Conservation (phyloP, 495 filamentous ascomycete genomes). For the Penicillium daleae region DNA sequence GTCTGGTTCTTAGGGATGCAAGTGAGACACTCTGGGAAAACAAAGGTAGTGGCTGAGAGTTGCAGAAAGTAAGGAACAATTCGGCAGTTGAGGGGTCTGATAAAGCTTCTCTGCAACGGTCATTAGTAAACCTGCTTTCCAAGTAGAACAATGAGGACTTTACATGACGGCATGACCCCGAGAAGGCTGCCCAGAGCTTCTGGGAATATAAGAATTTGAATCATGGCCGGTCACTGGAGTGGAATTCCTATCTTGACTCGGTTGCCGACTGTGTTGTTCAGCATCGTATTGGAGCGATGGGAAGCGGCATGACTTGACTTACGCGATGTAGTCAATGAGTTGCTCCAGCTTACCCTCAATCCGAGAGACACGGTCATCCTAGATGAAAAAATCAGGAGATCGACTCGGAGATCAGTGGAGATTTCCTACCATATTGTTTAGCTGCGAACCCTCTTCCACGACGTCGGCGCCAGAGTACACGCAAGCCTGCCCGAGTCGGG, state of each 20-base stretch:
- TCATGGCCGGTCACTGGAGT: constrained; percentile 2
- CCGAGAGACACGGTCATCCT: constrained; percentile 44
- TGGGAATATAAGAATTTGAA: neutral
- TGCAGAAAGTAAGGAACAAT: constrained; percentile 40
- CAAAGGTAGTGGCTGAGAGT: constrained; percentile 45
- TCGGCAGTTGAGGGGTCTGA: constrained; percentile 16
- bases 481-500: constrained; percentile 44
- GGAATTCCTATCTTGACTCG: neutral
- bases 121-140: neutral
- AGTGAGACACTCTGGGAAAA: constrained; percentile 34
- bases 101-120: constrained; percentile 1
- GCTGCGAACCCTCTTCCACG: constrained; percentile 24
- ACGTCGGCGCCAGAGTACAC: constrained; percentile 37
- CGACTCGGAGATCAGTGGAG: too few relatives aligned
- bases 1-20: constrained; percentile 28
- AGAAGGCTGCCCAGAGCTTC: neutral
- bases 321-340: constrained; percentile 33
- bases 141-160: neutral
- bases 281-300: neutral
- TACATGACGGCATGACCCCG: neutral
- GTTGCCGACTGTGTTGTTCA: neutral
- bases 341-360: constrained; percentile 45
- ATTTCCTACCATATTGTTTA: constrained; percentile 23
- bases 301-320: neutral
- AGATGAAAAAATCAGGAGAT: constrained; percentile 3